These are phyloP conservation scores for Phytopythium kandeliae DNA, from an alignment of 352 stramenopile species.

Conservation along the genomic window DNA sequence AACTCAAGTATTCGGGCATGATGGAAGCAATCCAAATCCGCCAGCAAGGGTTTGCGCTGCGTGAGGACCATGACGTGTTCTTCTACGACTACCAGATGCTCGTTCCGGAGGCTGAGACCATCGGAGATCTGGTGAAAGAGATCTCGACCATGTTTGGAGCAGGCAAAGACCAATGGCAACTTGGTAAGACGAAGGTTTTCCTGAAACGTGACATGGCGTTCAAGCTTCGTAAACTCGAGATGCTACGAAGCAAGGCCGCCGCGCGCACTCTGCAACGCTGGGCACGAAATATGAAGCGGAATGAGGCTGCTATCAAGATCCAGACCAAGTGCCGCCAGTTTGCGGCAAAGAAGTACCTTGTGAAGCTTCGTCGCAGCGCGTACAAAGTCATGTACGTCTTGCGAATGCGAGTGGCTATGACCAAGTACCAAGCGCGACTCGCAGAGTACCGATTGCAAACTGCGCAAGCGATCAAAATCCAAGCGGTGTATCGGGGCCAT, in stretches of 20 bases:
- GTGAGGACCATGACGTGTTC: conserved; percentile 88
- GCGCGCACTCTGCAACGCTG: conserved; percentile 79
- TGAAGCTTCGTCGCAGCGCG: conserved; percentile 44
- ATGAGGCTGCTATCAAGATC: conserved; percentile 52
- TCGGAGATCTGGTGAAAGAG: conserved; percentile 75
- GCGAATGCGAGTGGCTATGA: conserved; percentile 55
- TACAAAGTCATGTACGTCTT: conserved; percentile 59
- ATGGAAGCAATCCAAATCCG: conserved; percentile 90
- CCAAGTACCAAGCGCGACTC: conserved; percentile 47
- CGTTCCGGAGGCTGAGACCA: conserved; percentile 76
- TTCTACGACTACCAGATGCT: conserved; percentile 90
- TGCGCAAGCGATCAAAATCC: conserved; percentile 55
- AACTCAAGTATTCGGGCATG: conserved; percentile 90
- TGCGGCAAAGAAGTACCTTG: conserved; percentile 47
- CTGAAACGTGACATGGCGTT: conserved; percentile 73
- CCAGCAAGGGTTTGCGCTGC: conserved; percentile 81
- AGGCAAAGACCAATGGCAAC: conserved; percentile 86
- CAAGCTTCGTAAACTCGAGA: conserved; percentile 79
- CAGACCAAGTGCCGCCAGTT: conserved; percentile 73
- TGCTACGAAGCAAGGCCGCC: conserved; percentile 78
- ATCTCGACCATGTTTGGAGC: conserved; percentile 84
- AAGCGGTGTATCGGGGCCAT: conserved; percentile 68
- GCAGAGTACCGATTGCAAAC: conserved; percentile 46
- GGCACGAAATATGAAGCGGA: conserved; percentile 64
- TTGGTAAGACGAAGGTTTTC: conserved; percentile 88